These are phyloP conservation scores for Ogataea nonfermentans DNA, from an alignment of 805 yeast genomes.

Conservation along the genomic window DNA sequence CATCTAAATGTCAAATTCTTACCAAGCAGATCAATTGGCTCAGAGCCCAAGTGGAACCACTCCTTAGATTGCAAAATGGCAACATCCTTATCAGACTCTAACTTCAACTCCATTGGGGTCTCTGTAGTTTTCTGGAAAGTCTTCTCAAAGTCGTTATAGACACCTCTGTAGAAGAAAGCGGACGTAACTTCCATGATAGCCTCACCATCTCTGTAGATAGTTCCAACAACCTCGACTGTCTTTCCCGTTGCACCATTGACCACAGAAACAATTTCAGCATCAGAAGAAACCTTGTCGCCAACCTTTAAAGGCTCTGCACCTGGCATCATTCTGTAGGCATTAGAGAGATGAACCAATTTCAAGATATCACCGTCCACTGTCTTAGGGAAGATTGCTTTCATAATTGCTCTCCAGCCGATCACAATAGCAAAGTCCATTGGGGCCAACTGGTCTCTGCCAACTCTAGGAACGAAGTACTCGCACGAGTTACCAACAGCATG, in stretches of 20 bases:
- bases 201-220: slow-evolving; percentile 67
- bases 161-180: slow-evolving; percentile 95
- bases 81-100: slow-evolving; percentile 79
- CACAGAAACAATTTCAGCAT: slow-evolving; percentile 85
- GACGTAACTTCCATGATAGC: slow-evolving; percentile 94
- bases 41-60: slow-evolving; percentile 87
- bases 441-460: slow-evolving; percentile 80
- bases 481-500: slow-evolving; percentile 97
- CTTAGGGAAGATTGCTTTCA: slow-evolving; percentile 96
- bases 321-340: slow-evolving; percentile 89
- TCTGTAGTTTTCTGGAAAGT: slow-evolving; percentile 88
- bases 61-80: slow-evolving; percentile 94
- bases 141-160: slow-evolving; percentile 81
- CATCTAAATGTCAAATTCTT: slow-evolving; percentile 87
- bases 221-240: slow-evolving; percentile 92
- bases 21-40: slow-evolving; percentile 66
- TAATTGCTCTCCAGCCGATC: slow-evolving; percentile 97
- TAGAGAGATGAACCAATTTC: slow-evolving; percentile 90
- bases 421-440: slow-evolving; percentile 99
- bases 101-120: slow-evolving; percentile 76
- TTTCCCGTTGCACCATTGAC: slow-evolving; percentile 91
- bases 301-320: slow-evolving; percentile 86
- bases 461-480: slow-evolving; percentile 90
- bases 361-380: slow-evolving; percentile 95
- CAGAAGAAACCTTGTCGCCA: slow-evolving; percentile 81